These are phyloP conservation scores for Eragrostis nindensis DNA, from an alignment of 176 grass and related monocot genomes.

Conservation along the genomic window DNA sequence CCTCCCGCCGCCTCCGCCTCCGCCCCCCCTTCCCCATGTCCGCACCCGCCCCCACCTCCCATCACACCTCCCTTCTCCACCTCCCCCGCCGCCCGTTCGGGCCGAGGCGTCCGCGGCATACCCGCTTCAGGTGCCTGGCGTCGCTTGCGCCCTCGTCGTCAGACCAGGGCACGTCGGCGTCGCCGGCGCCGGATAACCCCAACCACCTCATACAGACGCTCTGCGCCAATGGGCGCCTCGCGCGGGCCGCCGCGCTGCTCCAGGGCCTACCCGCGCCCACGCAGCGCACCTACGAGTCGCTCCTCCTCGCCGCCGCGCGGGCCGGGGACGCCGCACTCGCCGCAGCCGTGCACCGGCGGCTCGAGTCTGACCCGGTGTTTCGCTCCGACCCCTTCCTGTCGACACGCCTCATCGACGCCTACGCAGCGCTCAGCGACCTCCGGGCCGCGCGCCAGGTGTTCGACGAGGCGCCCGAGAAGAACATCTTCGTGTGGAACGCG, in stretches of 20 bases:
- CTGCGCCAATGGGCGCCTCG: constrained; percentile 59
- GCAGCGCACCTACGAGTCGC: constrained; percentile 79
- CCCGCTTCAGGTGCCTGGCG: constrained; percentile 44
- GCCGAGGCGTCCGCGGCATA: constrained; percentile 5
- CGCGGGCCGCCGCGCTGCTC: constrained; percentile 57
- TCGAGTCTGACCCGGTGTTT: constrained; percentile 57
- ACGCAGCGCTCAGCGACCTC: constrained; percentile 53
- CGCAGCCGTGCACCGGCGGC: constrained; percentile 52
- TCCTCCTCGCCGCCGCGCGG: constrained; percentile 57
- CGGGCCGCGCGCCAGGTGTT: constrained; percentile 73
- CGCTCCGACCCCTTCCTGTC: constrained; percentile 68
- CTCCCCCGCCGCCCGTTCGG: constrained; percentile 19
- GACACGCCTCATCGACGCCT: constrained; percentile 76
- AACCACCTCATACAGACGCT: constrained; percentile 77
- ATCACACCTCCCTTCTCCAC: constrained; percentile 33
- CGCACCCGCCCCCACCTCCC: constrained; percentile 35
- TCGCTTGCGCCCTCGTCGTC: constrained; percentile 17
- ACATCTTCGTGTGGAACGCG: constrained; percentile 86
- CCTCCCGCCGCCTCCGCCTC: constrained; percentile 24
- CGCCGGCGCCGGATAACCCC: constrained; percentile 8
- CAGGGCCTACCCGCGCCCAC: constrained; percentile 60
- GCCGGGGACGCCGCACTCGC: constrained; percentile 41
- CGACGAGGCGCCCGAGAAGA: constrained; percentile 63
- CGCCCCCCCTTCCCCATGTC: constrained; percentile 7
- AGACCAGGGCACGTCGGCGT: neutral